Base-by-base conservation (phyloP, 75 land plant species). In the Ceratopteris richardii region DNA sequence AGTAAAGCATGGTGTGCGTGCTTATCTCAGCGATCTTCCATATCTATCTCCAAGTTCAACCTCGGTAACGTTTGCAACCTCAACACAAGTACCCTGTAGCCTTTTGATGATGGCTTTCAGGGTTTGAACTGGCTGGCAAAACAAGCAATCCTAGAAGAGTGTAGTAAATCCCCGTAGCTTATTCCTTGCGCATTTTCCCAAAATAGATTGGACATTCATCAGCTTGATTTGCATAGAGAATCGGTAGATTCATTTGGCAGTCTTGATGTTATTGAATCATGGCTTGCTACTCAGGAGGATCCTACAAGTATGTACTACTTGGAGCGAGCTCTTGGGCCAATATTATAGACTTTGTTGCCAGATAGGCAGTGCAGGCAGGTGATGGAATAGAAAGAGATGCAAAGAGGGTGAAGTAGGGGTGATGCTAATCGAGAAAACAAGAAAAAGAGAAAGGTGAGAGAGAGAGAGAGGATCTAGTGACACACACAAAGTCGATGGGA, bases 221-320 rank as follows among this genome's bases (percentile, higher is more conserved):
- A 41, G 44, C 37, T 9, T 33, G 37, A 33, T 9, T 9, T 33
- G 17, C 61, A 39, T 24, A 44, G 72, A 51, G 79, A 82, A 48
- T 64, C 82, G 55, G 82, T 74, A 7, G 90, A 90, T 48, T 33
- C 74, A 0, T 90, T 90, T 66, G 87, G 96, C 46, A 73, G 83
- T 20, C 74, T 81, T 7, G 60, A 72, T 61, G 79, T 26, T 2
- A 9, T 84, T 23, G 97, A 91, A 56, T 88, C 93, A 12, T 91
- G 97, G 97, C 64, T 91, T 39, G 91, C 97, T 58, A 86, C 93
- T 44, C 97, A 91, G 79, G 92, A 70, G 1, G 93, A 91, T 73
- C 80, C 85, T n/a, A 75, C 97, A n/a, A 82, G 97, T n/a, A n/a
- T n/a, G n/a, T n/a, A n/a, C n/a, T n/a, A n/a, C n/a, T n/a, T n/a